phyloP scores from a whole-genome alignment of 2,329 filamentous ascomycete genomes.

The Ophiostoma quercus region DNA sequence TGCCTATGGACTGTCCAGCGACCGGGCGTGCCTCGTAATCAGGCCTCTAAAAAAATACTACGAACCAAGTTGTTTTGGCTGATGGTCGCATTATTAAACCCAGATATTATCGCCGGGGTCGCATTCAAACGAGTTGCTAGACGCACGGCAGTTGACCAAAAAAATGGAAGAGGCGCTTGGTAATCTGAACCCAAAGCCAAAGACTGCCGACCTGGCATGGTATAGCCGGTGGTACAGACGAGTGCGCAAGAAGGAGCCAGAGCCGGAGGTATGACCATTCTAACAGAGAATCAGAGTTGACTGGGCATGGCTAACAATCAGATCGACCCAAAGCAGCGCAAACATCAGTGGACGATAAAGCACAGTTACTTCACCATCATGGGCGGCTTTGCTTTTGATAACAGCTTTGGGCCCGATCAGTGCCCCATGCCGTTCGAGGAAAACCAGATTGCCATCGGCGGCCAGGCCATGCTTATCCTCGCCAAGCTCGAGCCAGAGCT shows the following conservation, averaged over 20 bases:
- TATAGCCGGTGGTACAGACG: neutral
- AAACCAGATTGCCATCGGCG: neutral
- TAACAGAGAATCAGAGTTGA: too few species aligned
- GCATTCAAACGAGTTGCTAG: neutral
- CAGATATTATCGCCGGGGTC: neutral
- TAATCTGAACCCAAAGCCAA: neutral
- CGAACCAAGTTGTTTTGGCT: neutral
- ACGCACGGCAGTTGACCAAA: neutral
- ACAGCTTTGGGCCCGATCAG: neutral
- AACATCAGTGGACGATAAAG: neutral
- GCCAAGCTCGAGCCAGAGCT: neutral
- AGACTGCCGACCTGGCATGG: neutral
- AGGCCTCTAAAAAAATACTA: neutral
- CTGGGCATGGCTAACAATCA: neutral
- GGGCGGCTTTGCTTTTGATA: neutral
- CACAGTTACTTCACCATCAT: neutral
- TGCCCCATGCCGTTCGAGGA: neutral
- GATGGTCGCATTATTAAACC: neutral
- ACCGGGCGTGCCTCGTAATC: neutral
- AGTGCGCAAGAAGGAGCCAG: neutral
- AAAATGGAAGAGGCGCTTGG: neutral
- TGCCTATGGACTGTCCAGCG: neutral
- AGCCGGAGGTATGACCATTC: too few species aligned
- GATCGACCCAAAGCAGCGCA: neutral
- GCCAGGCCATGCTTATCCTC: neutral